Percentiles rank a stretch among this genome's conserved stretches.
Evolutionary conservation across 495 filamentous ascomycete genomes (phyloP).

Genomic region (Neurospora sp.): DNA sequence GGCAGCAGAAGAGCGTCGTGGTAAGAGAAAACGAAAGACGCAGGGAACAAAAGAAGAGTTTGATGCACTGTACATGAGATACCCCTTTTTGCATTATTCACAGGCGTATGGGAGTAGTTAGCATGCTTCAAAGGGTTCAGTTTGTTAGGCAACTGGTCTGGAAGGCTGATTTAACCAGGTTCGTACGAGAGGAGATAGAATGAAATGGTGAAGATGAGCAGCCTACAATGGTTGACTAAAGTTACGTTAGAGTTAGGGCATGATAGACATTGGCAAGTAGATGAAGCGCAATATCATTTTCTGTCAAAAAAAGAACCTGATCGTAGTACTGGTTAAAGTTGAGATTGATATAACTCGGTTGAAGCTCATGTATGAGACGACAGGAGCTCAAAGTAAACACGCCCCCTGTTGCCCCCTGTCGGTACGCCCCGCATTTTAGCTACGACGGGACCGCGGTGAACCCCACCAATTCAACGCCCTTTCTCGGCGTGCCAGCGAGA

Average conservation of each 20-base stretch:
- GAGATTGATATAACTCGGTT: neutral
- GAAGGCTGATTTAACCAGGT: neutral
- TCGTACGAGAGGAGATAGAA: neutral
- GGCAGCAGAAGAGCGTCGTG: neutral
- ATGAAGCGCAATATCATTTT: neutral
- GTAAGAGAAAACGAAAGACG: neutral
- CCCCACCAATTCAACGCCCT: neutral
- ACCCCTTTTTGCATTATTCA: neutral
- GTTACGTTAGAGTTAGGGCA: neutral
- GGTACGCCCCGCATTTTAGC: neutral
- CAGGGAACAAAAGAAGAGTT: neutral
- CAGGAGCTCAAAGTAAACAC: neutral
- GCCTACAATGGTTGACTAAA: neutral
- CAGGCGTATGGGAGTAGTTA: neutral
- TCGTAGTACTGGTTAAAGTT: neutral
- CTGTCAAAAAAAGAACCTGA: neutral
- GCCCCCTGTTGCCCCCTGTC: neutral
- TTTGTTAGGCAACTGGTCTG: neutral
- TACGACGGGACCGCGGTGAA: neutral
- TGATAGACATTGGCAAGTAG: neutral
- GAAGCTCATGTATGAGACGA: neutral
- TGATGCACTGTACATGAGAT: neutral
- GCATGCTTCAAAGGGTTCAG: neutral
- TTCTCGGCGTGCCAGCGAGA: neutral
- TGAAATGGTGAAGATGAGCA: neutral